phyloP scores from a whole-genome alignment of 2,329 filamentous ascomycete genomes.

The Sporothrix pseudoabietina region DNA sequence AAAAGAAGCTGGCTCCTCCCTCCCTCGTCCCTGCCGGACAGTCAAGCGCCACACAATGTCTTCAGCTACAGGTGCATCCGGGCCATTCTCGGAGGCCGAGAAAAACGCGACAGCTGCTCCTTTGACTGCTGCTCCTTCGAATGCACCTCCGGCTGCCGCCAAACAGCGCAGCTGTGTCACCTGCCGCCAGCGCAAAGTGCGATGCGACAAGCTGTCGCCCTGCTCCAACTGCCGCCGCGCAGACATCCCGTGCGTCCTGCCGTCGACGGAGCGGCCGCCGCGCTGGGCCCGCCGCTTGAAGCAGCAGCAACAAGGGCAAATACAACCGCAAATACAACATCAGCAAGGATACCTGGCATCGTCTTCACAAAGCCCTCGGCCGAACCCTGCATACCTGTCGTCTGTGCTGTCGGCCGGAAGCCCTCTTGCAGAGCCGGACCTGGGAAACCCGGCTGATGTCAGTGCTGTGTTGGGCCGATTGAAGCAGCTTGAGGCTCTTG shows the following conservation, averaged over 20 bases:
- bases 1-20: background rate
- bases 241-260: constrained; percentile 54
- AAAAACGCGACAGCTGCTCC: constrained; percentile 33
- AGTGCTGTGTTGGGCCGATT: constrained; percentile 53
- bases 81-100: constrained; percentile 34
- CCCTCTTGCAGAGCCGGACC: background rate
- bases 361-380: background rate
- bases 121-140: background rate
- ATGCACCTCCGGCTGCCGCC: constrained; percentile 14
- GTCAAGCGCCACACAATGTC: constrained; percentile 2
- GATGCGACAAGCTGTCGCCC: constrained; percentile 58
- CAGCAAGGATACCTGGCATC: background rate
- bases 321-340: constrained; percentile 8
- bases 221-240: constrained; percentile 59
- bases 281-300: constrained; percentile 56
- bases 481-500: constrained; percentile 52
- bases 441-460: constrained; percentile 39
- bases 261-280: constrained; percentile 52
- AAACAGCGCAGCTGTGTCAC: constrained; percentile 53
- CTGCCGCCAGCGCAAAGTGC: constrained; percentile 58
- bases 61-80: constrained; percentile 4
- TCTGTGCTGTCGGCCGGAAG: background rate
- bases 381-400: background rate
- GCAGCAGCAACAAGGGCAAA: constrained; percentile 30
- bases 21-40: background rate